Evolutionary conservation across 1,284 basidiomycete species (phyloP), one percentile per base, ranked within the genome.

Genomic region (Thecaphora thlaspeos): DNA sequence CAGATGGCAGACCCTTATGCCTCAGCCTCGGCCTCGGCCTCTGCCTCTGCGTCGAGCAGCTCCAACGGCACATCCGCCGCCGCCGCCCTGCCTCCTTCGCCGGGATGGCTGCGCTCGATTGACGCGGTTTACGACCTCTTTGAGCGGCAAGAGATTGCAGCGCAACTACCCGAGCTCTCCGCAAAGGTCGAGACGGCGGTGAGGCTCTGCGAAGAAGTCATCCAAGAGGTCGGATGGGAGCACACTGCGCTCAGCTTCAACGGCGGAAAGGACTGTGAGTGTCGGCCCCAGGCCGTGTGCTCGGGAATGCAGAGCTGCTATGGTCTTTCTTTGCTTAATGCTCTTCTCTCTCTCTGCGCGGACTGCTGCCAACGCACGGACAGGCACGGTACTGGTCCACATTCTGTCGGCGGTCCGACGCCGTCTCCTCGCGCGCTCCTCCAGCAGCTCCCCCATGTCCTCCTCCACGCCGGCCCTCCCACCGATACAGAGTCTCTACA

Each of bases 301-400:
- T n/a, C n/a, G n/a, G n/a, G n/a, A n/a, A n/a, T n/a, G n/a, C n/a
- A n/a, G n/a, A n/a, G n/a, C n/a, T n/a, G n/a, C n/a, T n/a, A n/a
- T n/a, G n/a, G n/a, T n/a, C 1, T 24, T 41, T n/a, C 43, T 11
- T 32, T 32, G 26, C 19, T 41, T 23, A 30, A 17, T 32, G 28
- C 15, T 43, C 43, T 14, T 19, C n/a, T 18, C 26, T 5, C 11
- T 11, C 26, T 28, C 26, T 28, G n/a, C n/a, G n/a, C n/a, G n/a
- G n/a, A n/a, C n/a, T n/a, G n/a, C n/a, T n/a, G n/a, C n/a, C n/a
- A n/a, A n/a, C n/a, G n/a, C n/a, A n/a, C 22, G 40, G 18, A 21
- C 32, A 37, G 73, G 92, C 77, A 97, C 93, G 0, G 92, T 97
- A 12, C 84, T 98, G 21, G 82, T 97, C 3, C 93, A 96, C 78